Conservation (phyloP, 1,139 yeast genomes). For the Suzukiozyma palmioleophila region DNA sequence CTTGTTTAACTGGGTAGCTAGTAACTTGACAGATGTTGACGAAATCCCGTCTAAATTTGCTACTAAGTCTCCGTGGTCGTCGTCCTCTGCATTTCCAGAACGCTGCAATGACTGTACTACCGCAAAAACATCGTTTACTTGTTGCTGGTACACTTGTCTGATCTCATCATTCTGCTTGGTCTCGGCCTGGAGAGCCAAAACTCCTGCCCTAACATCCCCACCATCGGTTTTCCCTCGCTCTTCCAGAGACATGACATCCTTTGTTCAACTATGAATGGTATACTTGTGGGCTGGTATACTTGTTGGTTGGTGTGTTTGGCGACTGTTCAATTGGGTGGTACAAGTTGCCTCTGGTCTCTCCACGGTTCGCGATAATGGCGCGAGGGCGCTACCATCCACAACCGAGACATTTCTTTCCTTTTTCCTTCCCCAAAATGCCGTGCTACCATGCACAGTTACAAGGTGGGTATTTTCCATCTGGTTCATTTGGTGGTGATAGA, state of each 20-base stretch:
- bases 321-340: no score
- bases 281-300: no score
- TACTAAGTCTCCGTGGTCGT: not conserved
- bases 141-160: constrained; percentile 6
- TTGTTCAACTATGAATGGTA: no score
- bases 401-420: no score
- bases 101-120: constrained; percentile 13
- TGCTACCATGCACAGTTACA: no score
- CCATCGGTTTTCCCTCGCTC: not conserved
- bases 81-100: not conserved
- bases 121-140: constrained; percentile 27
- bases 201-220: not conserved
- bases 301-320: no score
- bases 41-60: constrained; percentile 9
- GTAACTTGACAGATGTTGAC: constrained; percentile 25
- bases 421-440: no score
- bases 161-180: constrained; percentile 8
- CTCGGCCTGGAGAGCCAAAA: constrained; percentile 4
- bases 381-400: no score
- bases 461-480: no score
- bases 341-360: no score
- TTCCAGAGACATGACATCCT: not conserved
- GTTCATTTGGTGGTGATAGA: no score
- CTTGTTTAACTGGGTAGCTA: constrained; percentile 42
- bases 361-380: no score